Conservation (phyloP, 441 rosid genomes). For the Lepidium campestre region DNA sequence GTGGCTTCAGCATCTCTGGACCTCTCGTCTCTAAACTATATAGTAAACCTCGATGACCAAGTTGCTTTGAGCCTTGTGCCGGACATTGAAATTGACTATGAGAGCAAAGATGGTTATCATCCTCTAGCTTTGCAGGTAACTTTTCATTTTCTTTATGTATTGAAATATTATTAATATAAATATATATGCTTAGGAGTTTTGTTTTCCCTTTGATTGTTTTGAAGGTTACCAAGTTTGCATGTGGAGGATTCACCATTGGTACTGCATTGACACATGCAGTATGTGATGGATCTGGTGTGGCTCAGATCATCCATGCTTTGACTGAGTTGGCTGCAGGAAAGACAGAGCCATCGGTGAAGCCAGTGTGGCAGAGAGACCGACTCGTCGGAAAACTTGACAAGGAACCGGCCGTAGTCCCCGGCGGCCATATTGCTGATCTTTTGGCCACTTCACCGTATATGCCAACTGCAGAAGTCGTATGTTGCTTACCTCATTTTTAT, state of each 20-base stretch:
- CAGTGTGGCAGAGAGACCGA: constrained; percentile 46
- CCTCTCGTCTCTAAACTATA: constrained; percentile 31
- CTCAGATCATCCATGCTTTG: constrained; percentile 37
- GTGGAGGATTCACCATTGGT: constrained; percentile 57
- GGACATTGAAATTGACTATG: constrained; percentile 6
- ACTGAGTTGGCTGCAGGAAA: constrained; percentile 44
- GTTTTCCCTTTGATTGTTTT: too few relatives aligned
- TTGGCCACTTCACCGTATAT: constrained; percentile 13
- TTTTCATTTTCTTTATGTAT: background rate
- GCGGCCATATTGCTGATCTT: background rate
- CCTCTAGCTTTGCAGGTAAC: constrained; percentile 42
- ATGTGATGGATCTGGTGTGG: constrained; percentile 50
- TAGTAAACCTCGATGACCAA: constrained; percentile 31
- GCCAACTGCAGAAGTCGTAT: constrained; percentile 2
- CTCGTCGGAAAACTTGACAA: background rate
- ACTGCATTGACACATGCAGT: constrained; percentile 40
- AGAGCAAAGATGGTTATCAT: constrained; percentile 18
- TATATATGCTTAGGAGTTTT: too few relatives aligned
- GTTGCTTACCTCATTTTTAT: too few relatives aligned
- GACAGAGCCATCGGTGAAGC: constrained; percentile 35
- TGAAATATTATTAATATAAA: background rate
- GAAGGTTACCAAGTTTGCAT: too few relatives aligned
- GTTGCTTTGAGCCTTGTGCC: constrained; percentile 27
- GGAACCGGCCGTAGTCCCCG: constrained; percentile 2
- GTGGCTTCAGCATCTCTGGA: background rate